Evolutionary conservation across 2,329 filamentous ascomycete genomes (phyloP), one percentile per base, ranked within the genome.

Genomic region (Emmonsiellopsis sp.): DNA sequence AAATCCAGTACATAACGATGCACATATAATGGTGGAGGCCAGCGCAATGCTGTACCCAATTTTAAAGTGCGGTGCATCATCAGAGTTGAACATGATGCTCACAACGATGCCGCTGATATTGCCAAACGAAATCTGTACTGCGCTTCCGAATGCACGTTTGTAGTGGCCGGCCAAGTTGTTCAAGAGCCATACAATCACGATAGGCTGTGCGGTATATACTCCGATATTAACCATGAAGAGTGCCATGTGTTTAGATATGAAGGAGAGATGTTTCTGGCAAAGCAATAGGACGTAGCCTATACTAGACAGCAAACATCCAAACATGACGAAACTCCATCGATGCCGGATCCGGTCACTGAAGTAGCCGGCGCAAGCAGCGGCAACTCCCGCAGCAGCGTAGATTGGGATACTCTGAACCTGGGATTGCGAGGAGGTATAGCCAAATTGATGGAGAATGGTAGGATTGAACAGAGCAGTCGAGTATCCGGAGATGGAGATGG

Each of bases 101-200:
- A 65, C 66, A 2, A 86, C 82, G 58, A 86, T 85, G 0, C 84
- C 84, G 45, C 83, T 83, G 6, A 76, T 79, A 58, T 87, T 87
- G 0, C 83, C 84, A 58, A 86, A 80, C 1, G 79, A 79, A 31
- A 87, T 71, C 65, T 87, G 83, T 59, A 86, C 61, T 0, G 79
- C 84, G 1, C 79, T 80, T 0, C 83, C 84, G 0, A 84, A 86
- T 0, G 85, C 84, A 11, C 84, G 72, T 65, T 87, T 87, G 62
- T 86, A 87, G 62, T 87, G 84, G 0, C 80, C 82, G 0, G 83
- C 82, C 0, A 78, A 82, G 63, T 86, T 86, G 62, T 86, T 86
- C 2, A 80, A 79, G 56, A 83, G 79, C 83, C 83, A 86, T 1
- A 78, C 82, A 8, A 86, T 68, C 2, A 85, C 77, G 14, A 77